phyloP scores from a whole-genome alignment of 2,329 filamentous ascomycete genomes.

The Colletotrichum sp. region DNA sequence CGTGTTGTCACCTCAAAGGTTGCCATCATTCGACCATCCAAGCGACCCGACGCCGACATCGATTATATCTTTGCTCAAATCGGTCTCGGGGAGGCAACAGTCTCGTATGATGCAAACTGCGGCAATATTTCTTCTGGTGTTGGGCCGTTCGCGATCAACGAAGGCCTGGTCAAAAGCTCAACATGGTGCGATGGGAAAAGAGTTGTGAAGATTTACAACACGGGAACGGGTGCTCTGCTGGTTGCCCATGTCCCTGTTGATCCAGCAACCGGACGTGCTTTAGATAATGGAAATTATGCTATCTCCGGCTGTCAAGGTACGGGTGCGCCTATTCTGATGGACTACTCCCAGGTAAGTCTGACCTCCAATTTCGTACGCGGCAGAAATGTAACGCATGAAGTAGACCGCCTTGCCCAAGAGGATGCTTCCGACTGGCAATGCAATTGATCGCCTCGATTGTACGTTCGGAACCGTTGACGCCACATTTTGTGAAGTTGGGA shows the following conservation, averaged over 20 bases:
- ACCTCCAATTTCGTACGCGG: neutral
- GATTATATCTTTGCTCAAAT: slow-evolving; percentile 66
- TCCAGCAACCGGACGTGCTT: neutral
- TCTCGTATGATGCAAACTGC: slow-evolving; percentile 65
- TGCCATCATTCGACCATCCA: slow-evolving; percentile 55
- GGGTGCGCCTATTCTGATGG: neutral
- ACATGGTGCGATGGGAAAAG: neutral
- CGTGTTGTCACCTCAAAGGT: slow-evolving; percentile 56
- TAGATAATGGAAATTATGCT: neutral
- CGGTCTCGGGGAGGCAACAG: slow-evolving; percentile 54
- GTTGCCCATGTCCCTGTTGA: neutral
- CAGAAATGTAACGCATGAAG: neutral
- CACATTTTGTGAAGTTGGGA: neutral
- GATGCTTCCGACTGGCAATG: neutral
- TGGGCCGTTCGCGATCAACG: slow-evolving; percentile 62
- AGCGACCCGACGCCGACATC: slow-evolving; percentile 50
- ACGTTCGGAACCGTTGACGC: neutral
- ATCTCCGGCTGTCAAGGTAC: neutral
- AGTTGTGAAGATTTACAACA: neutral
- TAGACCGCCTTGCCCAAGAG: neutral
- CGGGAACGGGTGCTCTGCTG: neutral
- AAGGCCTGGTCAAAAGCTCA: slow-evolving; percentile 40
- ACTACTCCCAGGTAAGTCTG: neutral
- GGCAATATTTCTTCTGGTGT: slow-evolving; percentile 65
- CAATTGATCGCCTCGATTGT: neutral